phyloP scores from a whole-genome alignment of 768 basidiomycete species.

The Fomitopsis serialis region DNA sequence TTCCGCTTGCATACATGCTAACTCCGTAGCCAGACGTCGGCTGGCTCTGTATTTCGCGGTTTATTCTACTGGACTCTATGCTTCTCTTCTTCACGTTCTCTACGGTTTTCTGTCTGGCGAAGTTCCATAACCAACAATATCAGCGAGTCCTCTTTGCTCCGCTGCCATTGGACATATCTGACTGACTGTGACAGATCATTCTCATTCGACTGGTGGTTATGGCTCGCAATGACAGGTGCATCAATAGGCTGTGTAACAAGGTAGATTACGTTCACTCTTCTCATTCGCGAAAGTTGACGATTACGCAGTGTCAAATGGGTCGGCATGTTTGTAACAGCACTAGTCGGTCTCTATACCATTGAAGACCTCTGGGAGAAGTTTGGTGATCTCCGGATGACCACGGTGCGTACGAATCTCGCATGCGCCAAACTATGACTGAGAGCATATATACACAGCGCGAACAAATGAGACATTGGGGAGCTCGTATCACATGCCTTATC shows the following conservation, averaged over 20 bases:
- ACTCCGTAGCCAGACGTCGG: conserved; percentile 66
- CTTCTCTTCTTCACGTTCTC: conserved; percentile 98
- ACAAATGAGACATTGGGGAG: conserved; percentile 88
- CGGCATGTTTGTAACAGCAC: conserved; percentile 89
- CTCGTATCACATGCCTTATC: conserved; percentile 81
- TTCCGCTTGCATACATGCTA: too few species aligned
- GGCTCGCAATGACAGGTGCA: conserved; percentile 88
- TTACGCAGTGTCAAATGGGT: conserved; percentile 84
- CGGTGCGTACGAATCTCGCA: conserved; percentile 44
- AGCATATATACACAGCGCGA: conserved; percentile 52
- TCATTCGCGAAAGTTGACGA: neutral
- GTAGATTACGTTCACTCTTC: conserved; percentile 23
- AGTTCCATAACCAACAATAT: conserved; percentile 96
- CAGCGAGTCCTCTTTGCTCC: conserved; percentile 47
- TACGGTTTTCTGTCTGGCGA: conserved; percentile 89
- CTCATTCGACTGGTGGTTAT: conserved; percentile 95
- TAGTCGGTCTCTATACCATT: conserved; percentile 94
- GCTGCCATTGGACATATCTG: conserved; percentile 5
- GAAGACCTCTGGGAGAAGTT: conserved; percentile 99
- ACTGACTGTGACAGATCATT: conserved; percentile 59
- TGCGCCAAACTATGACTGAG: conserved; percentile 2
- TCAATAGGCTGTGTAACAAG: conserved; percentile 96
- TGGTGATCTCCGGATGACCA: conserved; percentile 88
- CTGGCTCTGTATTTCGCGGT: conserved; percentile 95
- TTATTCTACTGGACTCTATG: conserved; percentile 98